Conservation (phyloP, 1,284 basidiomycete species). For the Schizopora paradoxa region DNA sequence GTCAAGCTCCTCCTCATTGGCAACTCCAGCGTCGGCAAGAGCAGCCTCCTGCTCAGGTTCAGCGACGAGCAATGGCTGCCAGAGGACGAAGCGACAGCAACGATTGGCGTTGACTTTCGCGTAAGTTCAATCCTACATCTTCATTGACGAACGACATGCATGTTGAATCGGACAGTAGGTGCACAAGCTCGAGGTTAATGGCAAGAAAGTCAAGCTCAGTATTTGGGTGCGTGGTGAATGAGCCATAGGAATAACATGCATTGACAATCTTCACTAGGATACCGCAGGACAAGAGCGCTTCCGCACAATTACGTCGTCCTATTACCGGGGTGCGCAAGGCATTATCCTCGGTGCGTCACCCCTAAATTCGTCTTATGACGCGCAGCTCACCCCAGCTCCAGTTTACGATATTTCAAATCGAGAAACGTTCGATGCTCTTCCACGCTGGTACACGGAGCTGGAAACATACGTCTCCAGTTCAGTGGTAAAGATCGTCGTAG, state of each 20-base stretch:
- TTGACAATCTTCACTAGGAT: conserved; percentile 47
- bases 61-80: conserved; percentile 95
- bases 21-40: conserved; percentile 90
- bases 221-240: conserved; percentile 65
- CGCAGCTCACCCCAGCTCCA: conserved; percentile 26
- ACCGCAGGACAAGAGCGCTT: conserved; percentile 90
- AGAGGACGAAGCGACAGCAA: conserved; percentile 91
- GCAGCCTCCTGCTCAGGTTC: conserved; percentile 87
- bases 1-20: conserved; percentile 75
- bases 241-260: background rate
- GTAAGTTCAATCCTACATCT: conserved; percentile 37
- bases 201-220: conserved; percentile 74
- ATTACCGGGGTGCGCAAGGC: conserved; percentile 91
- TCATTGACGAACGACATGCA: conserved; percentile 19
- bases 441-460: conserved; percentile 91
- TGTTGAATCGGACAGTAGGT: conserved; percentile 39
- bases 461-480: conserved; percentile 86
- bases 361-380: too few species aligned
- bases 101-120: conserved; percentile 85
- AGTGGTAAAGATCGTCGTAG: conserved; percentile 93
- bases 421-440: conserved; percentile 88
- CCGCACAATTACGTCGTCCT: conserved; percentile 86
- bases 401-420: conserved; percentile 94
- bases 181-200: conserved; percentile 78
- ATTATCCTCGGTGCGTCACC: conserved; percentile 73